These are phyloP conservation scores for Scheffersomyces titani DNA, from an alignment of 1,139 yeast genomes.

Conservation along the genomic window DNA sequence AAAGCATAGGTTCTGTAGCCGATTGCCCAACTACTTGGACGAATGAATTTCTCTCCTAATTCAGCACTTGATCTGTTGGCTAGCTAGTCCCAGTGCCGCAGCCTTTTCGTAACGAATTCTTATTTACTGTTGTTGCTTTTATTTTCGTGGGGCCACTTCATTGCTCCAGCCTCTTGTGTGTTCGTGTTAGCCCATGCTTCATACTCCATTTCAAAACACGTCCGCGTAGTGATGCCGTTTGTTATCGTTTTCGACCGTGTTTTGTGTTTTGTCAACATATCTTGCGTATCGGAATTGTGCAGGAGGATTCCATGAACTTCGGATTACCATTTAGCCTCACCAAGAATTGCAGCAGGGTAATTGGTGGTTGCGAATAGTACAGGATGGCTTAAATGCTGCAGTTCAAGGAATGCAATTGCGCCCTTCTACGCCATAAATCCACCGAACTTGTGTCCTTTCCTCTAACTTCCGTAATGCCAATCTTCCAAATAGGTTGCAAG, in stretches of 20 bases:
- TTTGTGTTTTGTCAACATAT: background rate
- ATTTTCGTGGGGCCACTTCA: background rate
- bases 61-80: too few relatives aligned
- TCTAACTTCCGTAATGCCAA: background rate
- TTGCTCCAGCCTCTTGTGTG: background rate
- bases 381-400: background rate
- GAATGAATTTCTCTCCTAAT: background rate
- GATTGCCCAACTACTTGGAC: background rate
- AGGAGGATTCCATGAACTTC: background rate
- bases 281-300: background rate
- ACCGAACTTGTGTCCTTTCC: background rate
- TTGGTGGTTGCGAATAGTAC: background rate
- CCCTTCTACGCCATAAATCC: background rate
- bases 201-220: background rate
- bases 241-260: background rate
- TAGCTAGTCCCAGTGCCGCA: too few relatives aligned
- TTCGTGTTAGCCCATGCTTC: background rate
- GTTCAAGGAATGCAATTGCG: background rate
- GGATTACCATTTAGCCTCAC: background rate
- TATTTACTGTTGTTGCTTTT: background rate
- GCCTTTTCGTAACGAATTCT: too few relatives aligned
- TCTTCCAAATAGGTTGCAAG: background rate
- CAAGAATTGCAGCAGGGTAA: background rate
- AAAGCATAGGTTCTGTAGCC: background rate
- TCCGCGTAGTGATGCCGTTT: background rate